Percentiles rank a stretch among this genome's conserved stretches.
Evolutionary conservation across 1,284 basidiomycete genomes (phyloP).

Genomic region (Moniliophthora roreri): DNA sequence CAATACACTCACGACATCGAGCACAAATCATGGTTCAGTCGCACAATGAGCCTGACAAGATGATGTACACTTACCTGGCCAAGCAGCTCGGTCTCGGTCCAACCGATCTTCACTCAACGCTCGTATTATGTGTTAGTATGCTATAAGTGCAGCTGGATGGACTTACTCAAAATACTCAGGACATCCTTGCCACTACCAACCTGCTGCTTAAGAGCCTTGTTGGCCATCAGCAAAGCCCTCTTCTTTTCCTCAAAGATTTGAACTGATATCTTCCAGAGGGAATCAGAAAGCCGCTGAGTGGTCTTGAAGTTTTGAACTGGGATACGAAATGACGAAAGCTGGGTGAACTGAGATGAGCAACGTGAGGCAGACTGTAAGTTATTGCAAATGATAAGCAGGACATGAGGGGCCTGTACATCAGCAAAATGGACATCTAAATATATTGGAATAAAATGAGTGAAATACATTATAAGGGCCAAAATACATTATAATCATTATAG

Average conservation of each 20-base stretch:
- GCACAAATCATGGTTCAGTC: not conserved
- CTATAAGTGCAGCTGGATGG: not conserved
- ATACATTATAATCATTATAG: too few species aligned
- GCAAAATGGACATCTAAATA: too few species aligned
- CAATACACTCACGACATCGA: constrained; percentile 14
- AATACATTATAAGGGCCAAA: not conserved
- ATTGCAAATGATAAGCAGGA: constrained; percentile 22
- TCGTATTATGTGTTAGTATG: not conserved
- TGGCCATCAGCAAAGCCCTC: constrained; percentile 32
- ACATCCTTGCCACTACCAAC: constrained; percentile 43
- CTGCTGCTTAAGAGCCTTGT: constrained; percentile 30
- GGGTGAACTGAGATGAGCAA: constrained; percentile 33
- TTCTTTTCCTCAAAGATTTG: constrained; percentile 41
- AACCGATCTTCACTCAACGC: constrained; percentile 30
- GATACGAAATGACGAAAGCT: constrained; percentile 33
- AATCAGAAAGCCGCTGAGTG: constrained; percentile 36
- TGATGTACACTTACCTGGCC: constrained; percentile 18
- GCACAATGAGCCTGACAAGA: not conserved
- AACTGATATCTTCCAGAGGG: constrained; percentile 33
- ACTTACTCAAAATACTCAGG: constrained; percentile 44
- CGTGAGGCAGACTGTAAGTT: constrained; percentile 27
- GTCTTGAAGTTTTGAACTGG: constrained; percentile 32
- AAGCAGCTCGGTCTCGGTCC: constrained; percentile 30
- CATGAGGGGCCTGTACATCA: not conserved
- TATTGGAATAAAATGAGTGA: not conserved